phyloP scores from a whole-genome alignment of 331 rosid genomes.

The Stylosanthes scabra region DNA sequence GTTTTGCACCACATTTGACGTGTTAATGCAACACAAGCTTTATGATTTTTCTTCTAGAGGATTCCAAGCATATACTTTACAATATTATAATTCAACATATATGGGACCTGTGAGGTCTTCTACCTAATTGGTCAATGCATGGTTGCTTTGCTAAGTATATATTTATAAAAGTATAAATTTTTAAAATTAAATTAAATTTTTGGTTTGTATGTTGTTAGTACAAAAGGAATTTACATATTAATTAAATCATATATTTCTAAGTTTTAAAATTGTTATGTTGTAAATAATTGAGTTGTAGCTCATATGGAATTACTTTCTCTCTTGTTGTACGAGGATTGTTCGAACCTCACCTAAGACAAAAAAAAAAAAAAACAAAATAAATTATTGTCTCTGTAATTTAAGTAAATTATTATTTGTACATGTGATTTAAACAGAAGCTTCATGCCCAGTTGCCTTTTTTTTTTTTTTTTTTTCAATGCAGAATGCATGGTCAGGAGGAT shows the following conservation, averaged over 20 bases:
- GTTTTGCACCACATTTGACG: not conserved
- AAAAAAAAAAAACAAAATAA: no score
- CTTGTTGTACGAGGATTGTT: no score
- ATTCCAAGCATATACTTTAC: conserved; percentile 29
- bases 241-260: no score
- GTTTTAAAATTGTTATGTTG: no score
- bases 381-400: not conserved
- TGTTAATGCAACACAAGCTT: conserved; percentile 19
- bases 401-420: not conserved
- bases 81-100: not conserved
- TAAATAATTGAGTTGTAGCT: no score
- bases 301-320: no score
- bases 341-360: no score
- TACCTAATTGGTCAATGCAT: conserved; percentile 3
- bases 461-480: conserved; percentile 21
- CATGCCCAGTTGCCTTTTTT: not conserved
- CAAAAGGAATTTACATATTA: no score
- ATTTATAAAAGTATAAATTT: not conserved
- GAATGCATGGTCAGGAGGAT: conserved; percentile 64
- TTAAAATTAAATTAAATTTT: not conserved
- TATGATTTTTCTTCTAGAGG: conserved; percentile 5
- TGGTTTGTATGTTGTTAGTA: not conserved
- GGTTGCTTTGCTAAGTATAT: not conserved
- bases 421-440: not conserved
- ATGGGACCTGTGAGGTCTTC: conserved; percentile 11